Evolutionary conservation across 2,329 filamentous ascomycete genomes (phyloP).

Genomic region (Penicillium sp.): DNA sequence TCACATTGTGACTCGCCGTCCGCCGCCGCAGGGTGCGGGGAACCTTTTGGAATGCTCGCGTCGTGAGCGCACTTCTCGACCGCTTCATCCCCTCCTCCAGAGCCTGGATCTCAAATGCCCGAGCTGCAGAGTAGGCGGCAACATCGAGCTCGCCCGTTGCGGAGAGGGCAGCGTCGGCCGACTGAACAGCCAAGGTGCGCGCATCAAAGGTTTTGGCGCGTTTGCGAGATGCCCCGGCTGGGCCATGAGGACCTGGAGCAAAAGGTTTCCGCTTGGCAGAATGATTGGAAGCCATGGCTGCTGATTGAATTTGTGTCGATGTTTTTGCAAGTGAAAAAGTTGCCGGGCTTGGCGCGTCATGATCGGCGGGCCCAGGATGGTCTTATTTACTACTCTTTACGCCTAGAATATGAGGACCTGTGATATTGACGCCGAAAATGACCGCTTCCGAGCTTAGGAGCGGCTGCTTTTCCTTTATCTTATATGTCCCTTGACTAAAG

Average conservation of each 20-base stretch:
- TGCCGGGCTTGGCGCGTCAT: constrained; percentile 27
- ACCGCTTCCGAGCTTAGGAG: too few relatives aligned
- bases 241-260: constrained; percentile 18
- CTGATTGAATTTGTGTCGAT: constrained; percentile 13
- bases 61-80: constrained; percentile 62
- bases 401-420: too few relatives aligned
- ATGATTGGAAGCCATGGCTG: constrained; percentile 34
- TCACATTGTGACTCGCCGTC: constrained; percentile 93
- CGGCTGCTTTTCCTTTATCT: too few relatives aligned
- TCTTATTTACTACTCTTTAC: not conserved
- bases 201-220: constrained; percentile 46
- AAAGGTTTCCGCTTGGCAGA: constrained; percentile 34
- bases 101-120: constrained; percentile 85
- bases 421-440: too few relatives aligned
- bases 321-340: constrained; percentile 17
- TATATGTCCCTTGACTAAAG: too few relatives aligned
- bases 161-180: constrained; percentile 49
- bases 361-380: constrained; percentile 16
- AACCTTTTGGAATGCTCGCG: constrained; percentile 85
- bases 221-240: constrained; percentile 36
- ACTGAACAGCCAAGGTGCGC: constrained; percentile 45
- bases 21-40: constrained; percentile 79
- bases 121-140: constrained; percentile 76
- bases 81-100: constrained; percentile 77
- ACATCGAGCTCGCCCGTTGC: constrained; percentile 77